These are phyloP conservation scores for Hyaloperonospora arabidopsidis DNA, from an alignment of 352 stramenopile genomes.

Conservation along the genomic window DNA sequence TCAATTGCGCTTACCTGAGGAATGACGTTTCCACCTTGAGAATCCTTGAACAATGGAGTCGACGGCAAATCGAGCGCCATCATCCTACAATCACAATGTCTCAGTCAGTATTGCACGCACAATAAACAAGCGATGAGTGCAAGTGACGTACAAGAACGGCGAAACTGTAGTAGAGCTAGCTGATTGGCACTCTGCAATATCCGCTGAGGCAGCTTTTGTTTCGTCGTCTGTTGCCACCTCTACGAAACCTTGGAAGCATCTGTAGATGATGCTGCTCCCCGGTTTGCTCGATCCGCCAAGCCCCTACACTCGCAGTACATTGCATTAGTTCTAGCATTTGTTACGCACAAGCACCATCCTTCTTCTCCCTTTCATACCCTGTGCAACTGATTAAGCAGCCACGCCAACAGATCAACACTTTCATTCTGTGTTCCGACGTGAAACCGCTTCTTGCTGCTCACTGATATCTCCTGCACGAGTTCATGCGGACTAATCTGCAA, in stretches of 20 bases:
- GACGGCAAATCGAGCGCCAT: conserved; percentile 96
- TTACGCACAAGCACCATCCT: neutral
- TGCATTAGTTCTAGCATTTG: conserved; percentile 3
- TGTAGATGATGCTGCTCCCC: conserved; percentile 90
- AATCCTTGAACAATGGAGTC: conserved; percentile 98
- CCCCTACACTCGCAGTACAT: conserved; percentile 32
- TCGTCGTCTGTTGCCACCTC: conserved; percentile 86
- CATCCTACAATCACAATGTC: conserved; percentile 56
- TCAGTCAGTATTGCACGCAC: conserved; percentile 1
- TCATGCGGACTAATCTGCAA: conserved; percentile 91
- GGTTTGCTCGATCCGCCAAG: conserved; percentile 78
- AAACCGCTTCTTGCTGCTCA: conserved; percentile 95
- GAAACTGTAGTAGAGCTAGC: conserved; percentile 37
- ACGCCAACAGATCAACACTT: conserved; percentile 93
- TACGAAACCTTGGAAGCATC: conserved; percentile 94
- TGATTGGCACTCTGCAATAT: conserved; percentile 27
- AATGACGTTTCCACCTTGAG: conserved; percentile 94
- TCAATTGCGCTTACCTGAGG: conserved; percentile 56
- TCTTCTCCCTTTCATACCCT: conserved; percentile 30
- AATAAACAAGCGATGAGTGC: neutral
- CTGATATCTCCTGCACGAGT: conserved; percentile 91
- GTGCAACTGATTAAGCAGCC: conserved; percentile 94
- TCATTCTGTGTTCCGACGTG: conserved; percentile 91
- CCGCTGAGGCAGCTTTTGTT: conserved; percentile 27
- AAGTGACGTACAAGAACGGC: conserved; percentile 54